Conservation (phyloP, 2,329 filamentous ascomycete genomes). For the Trichoderma endophyticum region DNA sequence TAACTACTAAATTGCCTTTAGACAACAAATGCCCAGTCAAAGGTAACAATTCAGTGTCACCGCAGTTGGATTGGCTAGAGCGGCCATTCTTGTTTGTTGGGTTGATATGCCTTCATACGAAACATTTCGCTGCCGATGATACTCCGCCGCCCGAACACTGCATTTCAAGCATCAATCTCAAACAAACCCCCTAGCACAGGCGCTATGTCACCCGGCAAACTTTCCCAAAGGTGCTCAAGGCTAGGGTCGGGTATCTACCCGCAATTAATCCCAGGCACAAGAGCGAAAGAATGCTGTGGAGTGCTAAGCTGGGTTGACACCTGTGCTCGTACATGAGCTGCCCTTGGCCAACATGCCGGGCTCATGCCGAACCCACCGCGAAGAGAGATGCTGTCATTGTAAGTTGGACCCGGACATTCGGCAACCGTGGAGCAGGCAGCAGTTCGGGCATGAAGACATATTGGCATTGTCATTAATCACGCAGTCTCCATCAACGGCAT, state of each 20-base stretch:
- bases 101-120: neutral
- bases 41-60: neutral
- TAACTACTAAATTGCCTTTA: neutral
- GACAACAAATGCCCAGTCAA: neutral
- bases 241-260: conserved; percentile 17
- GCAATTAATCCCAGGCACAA: conserved; percentile 6
- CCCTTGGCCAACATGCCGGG: neutral
- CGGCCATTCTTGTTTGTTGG: neutral
- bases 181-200: conserved; percentile 3
- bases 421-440: neutral
- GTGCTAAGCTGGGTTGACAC: neutral
- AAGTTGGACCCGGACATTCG: neutral
- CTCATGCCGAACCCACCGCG: neutral
- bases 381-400: neutral
- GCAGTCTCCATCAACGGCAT: neutral
- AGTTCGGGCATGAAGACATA: neutral
- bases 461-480: neutral
- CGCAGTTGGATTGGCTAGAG: neutral
- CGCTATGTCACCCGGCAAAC: conserved; percentile 1
- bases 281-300: neutral
- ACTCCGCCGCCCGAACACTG: neutral
- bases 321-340: neutral
- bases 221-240: neutral
- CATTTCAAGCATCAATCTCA: neutral
- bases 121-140: neutral